These are phyloP conservation scores for Persicaria tinctoria DNA, from an alignment of 148 eudicot genomes.

Conservation along the genomic window DNA sequence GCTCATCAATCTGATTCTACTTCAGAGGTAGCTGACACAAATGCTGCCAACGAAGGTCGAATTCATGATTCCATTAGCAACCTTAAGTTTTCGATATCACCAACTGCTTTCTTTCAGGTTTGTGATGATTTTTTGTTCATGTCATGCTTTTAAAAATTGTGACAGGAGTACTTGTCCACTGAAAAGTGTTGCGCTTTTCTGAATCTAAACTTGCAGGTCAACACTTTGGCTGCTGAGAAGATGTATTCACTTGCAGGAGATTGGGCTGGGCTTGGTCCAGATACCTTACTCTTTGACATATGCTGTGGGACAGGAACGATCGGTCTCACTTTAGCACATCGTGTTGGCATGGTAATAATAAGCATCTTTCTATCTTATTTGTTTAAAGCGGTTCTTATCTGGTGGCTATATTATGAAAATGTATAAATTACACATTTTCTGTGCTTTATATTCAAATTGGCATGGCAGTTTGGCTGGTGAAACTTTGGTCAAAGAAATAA, in stretches of 20 bases:
- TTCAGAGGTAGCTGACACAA: conserved; percentile 21
- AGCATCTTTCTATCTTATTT: conserved; percentile 8
- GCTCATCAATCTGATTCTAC: conserved; percentile 25
- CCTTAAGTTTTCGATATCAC: conserved; percentile 76
- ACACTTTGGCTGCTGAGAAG: conserved; percentile 92
- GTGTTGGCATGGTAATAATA: conserved; percentile 90
- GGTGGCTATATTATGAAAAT: neutral
- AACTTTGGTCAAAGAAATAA: neutral
- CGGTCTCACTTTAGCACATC: conserved; percentile 87
- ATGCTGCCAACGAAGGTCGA: conserved; percentile 36
- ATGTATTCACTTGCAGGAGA: conserved; percentile 93
- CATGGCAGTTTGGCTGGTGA: neutral
- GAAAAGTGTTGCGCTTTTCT: neutral
- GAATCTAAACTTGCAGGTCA: conserved; percentile 48
- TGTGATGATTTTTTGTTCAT: neutral
- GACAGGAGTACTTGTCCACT: neutral
- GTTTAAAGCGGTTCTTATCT: neutral
- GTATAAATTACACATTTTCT: neutral
- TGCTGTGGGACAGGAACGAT: conserved; percentile 98
- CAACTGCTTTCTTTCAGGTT: conserved; percentile 95
- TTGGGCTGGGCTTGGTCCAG: conserved; percentile 83
- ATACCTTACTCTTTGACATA: conserved; percentile 86
- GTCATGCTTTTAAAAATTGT: neutral
- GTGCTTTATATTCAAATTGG: neutral
- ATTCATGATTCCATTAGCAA: conserved; percentile 83